These are phyloP conservation scores for Boletellus emodensis DNA, from an alignment of 768 basidiomycete species.

Conservation along the genomic window DNA sequence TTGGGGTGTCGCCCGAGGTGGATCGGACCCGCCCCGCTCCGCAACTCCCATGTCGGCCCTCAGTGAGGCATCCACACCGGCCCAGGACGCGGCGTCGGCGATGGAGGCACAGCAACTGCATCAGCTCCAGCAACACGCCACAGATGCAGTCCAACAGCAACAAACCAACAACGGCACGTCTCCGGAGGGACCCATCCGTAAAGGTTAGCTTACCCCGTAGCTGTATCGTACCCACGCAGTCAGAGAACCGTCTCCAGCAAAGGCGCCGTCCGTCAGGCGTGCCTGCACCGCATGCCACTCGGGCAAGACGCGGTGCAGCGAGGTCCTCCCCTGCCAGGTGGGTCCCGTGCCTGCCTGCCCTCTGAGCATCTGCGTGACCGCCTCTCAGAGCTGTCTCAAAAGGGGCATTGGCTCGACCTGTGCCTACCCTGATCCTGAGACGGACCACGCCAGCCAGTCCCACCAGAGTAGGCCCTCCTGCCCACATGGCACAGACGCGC, in stretches of 20 bases:
- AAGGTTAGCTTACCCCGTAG: constrained; percentile 47
- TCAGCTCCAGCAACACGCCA: constrained; percentile 31
- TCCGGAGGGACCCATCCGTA: constrained; percentile 41
- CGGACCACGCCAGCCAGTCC: constrained; percentile 39
- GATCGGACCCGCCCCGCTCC: constrained; percentile 35
- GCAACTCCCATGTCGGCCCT: constrained; percentile 70
- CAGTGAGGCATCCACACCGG: constrained; percentile 65
- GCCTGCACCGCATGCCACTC: constrained; percentile 80
- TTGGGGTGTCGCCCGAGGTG: constrained; percentile 19
- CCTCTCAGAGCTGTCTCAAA: constrained; percentile 70
- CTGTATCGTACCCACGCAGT: constrained; percentile 7
- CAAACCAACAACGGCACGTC: constrained; percentile 29
- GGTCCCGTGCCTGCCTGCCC: constrained; percentile 8
- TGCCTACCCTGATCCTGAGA: constrained; percentile 76
- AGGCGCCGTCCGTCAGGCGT: constrained; percentile 76
- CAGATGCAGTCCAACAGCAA: constrained; percentile 35
- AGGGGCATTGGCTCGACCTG: constrained; percentile 68
- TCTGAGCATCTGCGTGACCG: constrained; percentile 1
- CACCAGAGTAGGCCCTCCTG: constrained; percentile 23
- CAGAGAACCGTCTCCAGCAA: constrained; percentile 43
- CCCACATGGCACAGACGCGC: neutral
- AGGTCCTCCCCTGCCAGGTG: constrained; percentile 79
- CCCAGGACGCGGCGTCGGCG: constrained; percentile 54
- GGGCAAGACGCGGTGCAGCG: constrained; percentile 80
- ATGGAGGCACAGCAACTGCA: constrained; percentile 58